Base-by-base conservation (phyloP, 2,329 filamentous ascomycete species). In the Pseudocercospora pini-densiflorae region DNA sequence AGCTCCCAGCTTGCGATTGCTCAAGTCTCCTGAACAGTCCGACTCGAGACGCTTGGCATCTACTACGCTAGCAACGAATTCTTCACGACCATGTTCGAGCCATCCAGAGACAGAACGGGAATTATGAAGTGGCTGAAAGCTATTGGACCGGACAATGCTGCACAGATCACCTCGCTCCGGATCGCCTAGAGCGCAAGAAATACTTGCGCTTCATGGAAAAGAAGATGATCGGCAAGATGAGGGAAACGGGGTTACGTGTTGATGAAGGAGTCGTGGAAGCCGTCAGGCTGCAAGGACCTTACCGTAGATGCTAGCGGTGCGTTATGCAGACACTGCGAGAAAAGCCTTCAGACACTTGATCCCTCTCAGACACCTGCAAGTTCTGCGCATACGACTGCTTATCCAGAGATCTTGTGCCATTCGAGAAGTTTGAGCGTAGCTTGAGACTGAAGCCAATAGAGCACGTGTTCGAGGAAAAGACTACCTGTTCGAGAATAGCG, bases 121-220 rank as follows among this genome's bases (percentile, higher is more conserved):
- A 59, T 59, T 7, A 23, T 59, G 19, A n/a, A 24, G 21, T 64
- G 59, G 66, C 55, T 65, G 23, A 36, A 33, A 10, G 31, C 14
- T 3, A 66, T 63, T 12, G 64, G 60, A 5, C 14, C n/a, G 16
- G n/a, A 29, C 12, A 66, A 63, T n/a, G 60, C 64, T 7, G 6
- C 53, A 3, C 21, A 51, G n/a, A 40, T 63, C 16, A 23, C 51
- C 1, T 43, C 29, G 12, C n/a, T 66, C 12, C n/a, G 31, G 16
- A 59, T 66, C 31, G 55, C 61, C 1, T 66, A 45, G 31, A 16
- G 27, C 51, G 59, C 27, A 60, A 63, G 5, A 21, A 53, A 19
- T 1, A 55, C 5, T 9, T 47, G 3, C 27, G 19, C 21, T 55
- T 29, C 10, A 16, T 63, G 16, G 19, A 45, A 21, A 60, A 29